Percentiles rank a stretch among this genome's conserved stretches.
Evolutionary conservation across 1,284 basidiomycete species (phyloP).

Genomic region (Salmacisia buchloeana): DNA sequence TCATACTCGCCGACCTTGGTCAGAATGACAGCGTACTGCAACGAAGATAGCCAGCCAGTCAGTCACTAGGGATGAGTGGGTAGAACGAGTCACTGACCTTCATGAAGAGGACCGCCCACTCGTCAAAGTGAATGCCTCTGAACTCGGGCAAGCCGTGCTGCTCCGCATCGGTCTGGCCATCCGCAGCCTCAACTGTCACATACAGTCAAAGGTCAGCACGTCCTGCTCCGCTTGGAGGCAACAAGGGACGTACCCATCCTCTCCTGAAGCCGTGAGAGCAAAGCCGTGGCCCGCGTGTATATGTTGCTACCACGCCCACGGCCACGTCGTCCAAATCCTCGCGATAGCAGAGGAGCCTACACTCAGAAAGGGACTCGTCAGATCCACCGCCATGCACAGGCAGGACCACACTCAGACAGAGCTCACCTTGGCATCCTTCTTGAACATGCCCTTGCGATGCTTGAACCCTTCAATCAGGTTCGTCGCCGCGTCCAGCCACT

Average conservation of each 20-base stretch:
- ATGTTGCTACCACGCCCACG: conserved; percentile 43
- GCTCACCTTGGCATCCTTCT: conserved; percentile 5
- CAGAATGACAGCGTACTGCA: conserved; percentile 75
- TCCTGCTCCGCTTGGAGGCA: too few relatives aligned
- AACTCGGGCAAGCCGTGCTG: conserved; percentile 54
- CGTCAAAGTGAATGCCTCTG: conserved; percentile 73
- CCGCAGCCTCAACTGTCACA: conserved; percentile 53
- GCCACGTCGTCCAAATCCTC: neutral
- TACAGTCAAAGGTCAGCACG: conserved; percentile 34
- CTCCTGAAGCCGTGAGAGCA: conserved; percentile 69
- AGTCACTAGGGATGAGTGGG: neutral
- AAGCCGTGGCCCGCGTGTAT: conserved; percentile 66
- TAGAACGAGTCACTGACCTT: conserved; percentile 59
- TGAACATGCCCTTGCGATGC: conserved; percentile 47
- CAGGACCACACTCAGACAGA: too few relatives aligned
- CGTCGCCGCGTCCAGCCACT: conserved; percentile 77
- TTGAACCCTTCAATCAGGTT: conserved; percentile 72
- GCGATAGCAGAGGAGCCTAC: conserved; percentile 15
- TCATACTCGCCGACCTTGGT: conserved; percentile 59
- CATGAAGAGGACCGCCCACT: conserved; percentile 79
- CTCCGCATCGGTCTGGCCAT: conserved; percentile 27
- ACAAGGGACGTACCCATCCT: conserved; percentile 60
- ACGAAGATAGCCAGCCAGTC: neutral
- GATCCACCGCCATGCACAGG: too few relatives aligned
- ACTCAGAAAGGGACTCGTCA: too few relatives aligned